Evolutionary conservation across 2,329 filamentous ascomycete species (phyloP).

Genomic region (Emmonsia crescens): DNA sequence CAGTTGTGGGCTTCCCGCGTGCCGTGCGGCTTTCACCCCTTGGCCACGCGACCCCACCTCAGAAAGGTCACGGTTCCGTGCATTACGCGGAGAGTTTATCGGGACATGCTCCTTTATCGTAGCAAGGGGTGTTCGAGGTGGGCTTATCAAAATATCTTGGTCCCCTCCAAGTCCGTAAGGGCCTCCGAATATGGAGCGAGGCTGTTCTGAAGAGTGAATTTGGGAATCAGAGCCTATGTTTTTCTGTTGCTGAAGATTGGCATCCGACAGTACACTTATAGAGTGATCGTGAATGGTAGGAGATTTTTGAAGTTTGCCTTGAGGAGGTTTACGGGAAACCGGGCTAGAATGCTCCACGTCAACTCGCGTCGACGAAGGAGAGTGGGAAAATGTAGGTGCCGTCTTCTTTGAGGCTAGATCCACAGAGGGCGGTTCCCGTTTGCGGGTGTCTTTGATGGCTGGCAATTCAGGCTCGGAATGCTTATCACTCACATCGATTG

Average conservation of each 20-base stretch:
- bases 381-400: slow-evolving; percentile 37
- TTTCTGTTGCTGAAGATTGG: not conserved
- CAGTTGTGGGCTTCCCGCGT: slow-evolving; percentile 22
- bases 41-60: slow-evolving; percentile 35
- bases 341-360: slow-evolving; percentile 13
- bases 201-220: slow-evolving; percentile 23
- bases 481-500: slow-evolving; percentile 3
- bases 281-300: not conserved
- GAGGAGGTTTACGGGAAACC: not conserved
- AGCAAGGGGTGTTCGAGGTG: slow-evolving; percentile 36
- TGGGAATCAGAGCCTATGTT: slow-evolving; percentile 9
- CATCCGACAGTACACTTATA: not conserved
- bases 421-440: slow-evolving; percentile 24
- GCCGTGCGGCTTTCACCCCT: slow-evolving; percentile 29
- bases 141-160: slow-evolving; percentile 18
- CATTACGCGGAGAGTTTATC: slow-evolving; percentile 30
- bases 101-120: slow-evolving; percentile 43
- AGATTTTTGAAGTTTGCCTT: not conserved
- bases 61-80: slow-evolving; percentile 32
- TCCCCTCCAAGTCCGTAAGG: slow-evolving; percentile 20
- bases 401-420: slow-evolving; percentile 35
- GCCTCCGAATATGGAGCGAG: slow-evolving; percentile 26
- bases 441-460: not conserved
- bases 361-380: slow-evolving; percentile 28
- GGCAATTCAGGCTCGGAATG: slow-evolving; percentile 2